Evolutionary conservation across 1,284 basidiomycete genomes (phyloP), one percentile per base, ranked within the genome.

Genomic region (Uromyces viciae-fabae): DNA sequence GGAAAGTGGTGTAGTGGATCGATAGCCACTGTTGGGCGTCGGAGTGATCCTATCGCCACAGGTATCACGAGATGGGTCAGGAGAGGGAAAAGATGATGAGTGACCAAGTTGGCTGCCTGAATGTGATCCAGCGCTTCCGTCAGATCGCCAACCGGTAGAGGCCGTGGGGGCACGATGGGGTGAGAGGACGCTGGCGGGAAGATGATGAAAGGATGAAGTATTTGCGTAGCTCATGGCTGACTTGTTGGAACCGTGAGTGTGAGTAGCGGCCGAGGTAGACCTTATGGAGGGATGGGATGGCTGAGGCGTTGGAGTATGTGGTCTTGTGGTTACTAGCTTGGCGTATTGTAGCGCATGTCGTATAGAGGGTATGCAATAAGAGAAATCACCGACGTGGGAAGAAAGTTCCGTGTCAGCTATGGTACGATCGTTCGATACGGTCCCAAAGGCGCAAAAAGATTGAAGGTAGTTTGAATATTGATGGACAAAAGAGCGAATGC

Each of bases 361-460:
- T 28, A 79, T 33, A 0, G 66, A 43, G 28, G 58, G 66, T 11
- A 79, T 19, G 38, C 76, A 79, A 56, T 28, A 36, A 69, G 76
- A 60, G 5, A 77, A 28, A 58, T 58, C 36, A 79, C 54, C 76
- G 66, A 71, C 66, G 64, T 69, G 66, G 60, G 46, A 71, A 79
- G 64, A 69, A 68, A 79, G 52, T 38, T 66, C 66, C 76, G 76
- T 71, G 76, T 79, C 52, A 79, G 76, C 76, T 79, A 69, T 25
- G 17, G n/a, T 25, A 56, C 42, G 72, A 42, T 1, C 72, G 72
- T 74, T 60, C 72, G 22, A 28, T n/a, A 74, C 22, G 38, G 36
- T 28, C 36, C 8, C 33, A 46, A 54, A 22, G 42, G 46, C 38
- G n/a, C 43, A 69, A 49, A 38, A 69, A 14, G 38, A 69, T 25